Percentiles rank a stretch among this genome's conserved stretches.
These are phyloP conservation scores for Fraxinus floribunda DNA, from an alignment of 305 asterid species.

Conservation along the genomic window DNA sequence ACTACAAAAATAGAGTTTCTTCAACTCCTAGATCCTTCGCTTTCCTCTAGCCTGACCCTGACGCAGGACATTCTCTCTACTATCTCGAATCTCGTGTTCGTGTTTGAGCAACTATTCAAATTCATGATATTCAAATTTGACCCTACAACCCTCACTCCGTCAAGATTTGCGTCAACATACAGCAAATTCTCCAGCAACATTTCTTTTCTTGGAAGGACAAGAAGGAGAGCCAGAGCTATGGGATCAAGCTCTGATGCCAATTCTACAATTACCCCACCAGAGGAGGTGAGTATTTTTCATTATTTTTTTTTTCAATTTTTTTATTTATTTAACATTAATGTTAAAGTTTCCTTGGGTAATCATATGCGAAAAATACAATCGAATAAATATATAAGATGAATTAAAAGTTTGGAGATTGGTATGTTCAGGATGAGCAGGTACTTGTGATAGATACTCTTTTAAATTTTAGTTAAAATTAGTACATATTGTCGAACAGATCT, in stretches of 20 bases:
- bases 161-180: not conserved
- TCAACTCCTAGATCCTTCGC: not conserved
- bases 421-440: not conserved
- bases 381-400: not conserved
- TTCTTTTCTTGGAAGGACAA: slow-evolving; percentile 17
- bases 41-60: not conserved
- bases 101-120: not conserved
- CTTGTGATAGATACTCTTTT: not conserved
- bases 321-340: not conserved
- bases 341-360: not conserved
- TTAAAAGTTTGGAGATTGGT: slow-evolving; percentile 6
- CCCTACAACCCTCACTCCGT: not conserved
- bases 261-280: not conserved
- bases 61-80: not conserved
- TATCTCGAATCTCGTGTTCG: not conserved
- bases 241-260: slow-evolving; percentile 18
- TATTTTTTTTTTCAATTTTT: not conserved
- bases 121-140: not conserved
- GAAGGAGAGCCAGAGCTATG: slow-evolving; percentile 17
- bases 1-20: too few species aligned
- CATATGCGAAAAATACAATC: not conserved
- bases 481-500: not conserved
- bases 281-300: slow-evolving; percentile 13
- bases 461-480: not conserved
- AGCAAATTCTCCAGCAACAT: not conserved